A percentile compares a stretch with the other conserved stretches of the same genome.
Conservation (phyloP, 495 filamentous ascomycete species). For the Chaetomium fimeti region DNA sequence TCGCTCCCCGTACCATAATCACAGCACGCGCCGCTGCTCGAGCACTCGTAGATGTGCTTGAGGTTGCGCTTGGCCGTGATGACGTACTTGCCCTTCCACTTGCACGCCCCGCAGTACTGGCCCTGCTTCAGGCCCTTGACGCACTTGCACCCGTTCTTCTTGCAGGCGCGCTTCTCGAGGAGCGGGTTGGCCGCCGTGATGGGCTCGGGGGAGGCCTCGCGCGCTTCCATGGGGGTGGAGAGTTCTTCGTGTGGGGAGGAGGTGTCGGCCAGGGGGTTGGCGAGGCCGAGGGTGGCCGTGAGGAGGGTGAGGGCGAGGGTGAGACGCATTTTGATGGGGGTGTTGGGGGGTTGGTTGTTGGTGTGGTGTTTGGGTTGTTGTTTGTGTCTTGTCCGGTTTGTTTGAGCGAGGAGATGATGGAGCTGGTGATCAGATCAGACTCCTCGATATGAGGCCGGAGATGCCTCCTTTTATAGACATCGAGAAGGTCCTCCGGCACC, state of each 20-base stretch:
- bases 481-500: not conserved
- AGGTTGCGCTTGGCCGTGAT: slow-evolving; percentile 19
- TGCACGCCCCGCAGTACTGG: slow-evolving; percentile 23
- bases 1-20: slow-evolving; percentile 22
- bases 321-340: slow-evolving; percentile 11
- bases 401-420: not conserved
- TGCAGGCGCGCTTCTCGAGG: slow-evolving; percentile 18
- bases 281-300: slow-evolving; percentile 8
- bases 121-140: slow-evolving; percentile 18
- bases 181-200: not conserved
- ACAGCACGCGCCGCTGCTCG: slow-evolving; percentile 22
- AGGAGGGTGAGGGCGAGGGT: slow-evolving; percentile 7
- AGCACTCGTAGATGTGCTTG: slow-evolving; percentile 28
- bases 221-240: slow-evolving; percentile 6
- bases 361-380: not conserved
- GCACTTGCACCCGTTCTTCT: slow-evolving; percentile 22
- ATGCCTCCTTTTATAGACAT: slow-evolving; percentile 1
- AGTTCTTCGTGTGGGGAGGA: not conserved
- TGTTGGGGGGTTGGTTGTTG: not conserved
- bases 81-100: slow-evolving; percentile 15
- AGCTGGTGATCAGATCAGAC: not conserved
- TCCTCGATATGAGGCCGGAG: not conserved
- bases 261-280: not conserved
- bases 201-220: not conserved
- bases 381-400: not conserved